Evolutionary conservation across 805 yeast genomes (phyloP).

Genomic region (Ogataea henricii): DNA sequence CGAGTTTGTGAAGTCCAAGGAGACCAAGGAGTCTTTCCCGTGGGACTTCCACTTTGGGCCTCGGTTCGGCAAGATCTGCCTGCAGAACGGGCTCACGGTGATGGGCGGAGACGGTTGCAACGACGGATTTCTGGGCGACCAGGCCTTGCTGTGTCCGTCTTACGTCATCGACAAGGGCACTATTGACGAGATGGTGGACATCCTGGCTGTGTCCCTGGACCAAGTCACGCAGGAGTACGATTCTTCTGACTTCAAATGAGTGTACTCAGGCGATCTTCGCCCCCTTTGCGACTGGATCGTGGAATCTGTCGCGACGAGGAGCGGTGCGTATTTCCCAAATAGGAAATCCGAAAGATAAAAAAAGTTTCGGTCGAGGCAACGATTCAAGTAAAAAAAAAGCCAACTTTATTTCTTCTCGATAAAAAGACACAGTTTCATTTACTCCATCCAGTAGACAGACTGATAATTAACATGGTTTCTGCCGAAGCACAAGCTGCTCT

Average conservation of each 20-base stretch:
- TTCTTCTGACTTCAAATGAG: neutral
- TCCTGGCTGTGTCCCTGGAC: conserved; percentile 16
- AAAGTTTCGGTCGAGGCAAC: too few species aligned
- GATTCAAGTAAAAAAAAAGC: neutral
- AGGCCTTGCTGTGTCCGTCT: conserved; percentile 46
- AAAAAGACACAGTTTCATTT: neutral
- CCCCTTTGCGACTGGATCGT: neutral
- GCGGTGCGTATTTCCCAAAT: neutral
- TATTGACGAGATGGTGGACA: conserved; percentile 34
- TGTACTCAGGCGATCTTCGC: neutral
- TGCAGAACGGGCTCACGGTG: conserved; percentile 42
- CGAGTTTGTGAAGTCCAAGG: conserved; percentile 50
- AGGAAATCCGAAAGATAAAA: conserved; percentile 7
- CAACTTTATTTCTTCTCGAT: neutral
- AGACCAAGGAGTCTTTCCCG: conserved; percentile 48
- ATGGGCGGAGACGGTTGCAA: conserved; percentile 44
- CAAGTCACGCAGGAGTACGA: conserved; percentile 8
- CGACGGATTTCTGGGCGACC: conserved; percentile 47
- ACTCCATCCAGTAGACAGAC: neutral
- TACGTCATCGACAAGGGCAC: conserved; percentile 41
- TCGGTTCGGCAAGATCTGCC: conserved; percentile 37
- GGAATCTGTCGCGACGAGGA: neutral
- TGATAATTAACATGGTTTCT: conserved; percentile 5
- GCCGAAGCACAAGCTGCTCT: conserved; percentile 9
- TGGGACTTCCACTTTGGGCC: conserved; percentile 32